Evolutionary conservation across 1,139 yeast genomes (phyloP).

Genomic region (Chernovozyma sophiae-reginae): DNA sequence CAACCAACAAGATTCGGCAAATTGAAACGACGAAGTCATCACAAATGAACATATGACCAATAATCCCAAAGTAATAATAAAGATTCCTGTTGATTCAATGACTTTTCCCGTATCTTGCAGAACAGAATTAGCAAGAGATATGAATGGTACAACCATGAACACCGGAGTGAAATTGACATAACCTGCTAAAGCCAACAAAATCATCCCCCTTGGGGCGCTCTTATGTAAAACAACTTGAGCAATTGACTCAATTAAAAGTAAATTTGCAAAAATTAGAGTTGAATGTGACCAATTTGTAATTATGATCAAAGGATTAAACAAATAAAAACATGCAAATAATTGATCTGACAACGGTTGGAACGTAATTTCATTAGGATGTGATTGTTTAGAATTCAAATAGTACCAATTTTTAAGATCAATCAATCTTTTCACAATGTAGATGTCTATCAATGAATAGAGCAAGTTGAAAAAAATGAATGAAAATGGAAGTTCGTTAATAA

Average conservation of each 20-base stretch:
- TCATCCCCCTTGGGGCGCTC: slow-evolving; percentile 42
- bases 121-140: slow-evolving; percentile 30
- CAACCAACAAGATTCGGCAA: slow-evolving; percentile 59
- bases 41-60: slow-evolving; percentile 33
- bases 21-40: slow-evolving; percentile 38
- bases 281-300: slow-evolving; percentile 69
- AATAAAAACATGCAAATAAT: slow-evolving; percentile 57
- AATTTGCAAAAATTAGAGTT: slow-evolving; percentile 57
- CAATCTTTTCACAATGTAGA: slow-evolving; percentile 38
- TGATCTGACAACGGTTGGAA: slow-evolving; percentile 27
- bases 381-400: slow-evolving; percentile 1
- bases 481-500: slow-evolving; percentile 27
- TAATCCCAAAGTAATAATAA: slow-evolving; percentile 21
- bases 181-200: slow-evolving; percentile 58
- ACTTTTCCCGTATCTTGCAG: slow-evolving; percentile 11
- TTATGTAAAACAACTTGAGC: slow-evolving; percentile 40
- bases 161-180: slow-evolving; percentile 63
- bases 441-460: slow-evolving; percentile 40
- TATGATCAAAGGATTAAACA: slow-evolving; percentile 76
- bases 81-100: slow-evolving; percentile 23
- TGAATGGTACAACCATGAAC: slow-evolving; percentile 54
- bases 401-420: slow-evolving; percentile 40
- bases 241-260: slow-evolving; percentile 50
- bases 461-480: slow-evolving; percentile 21
- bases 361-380: neutral